Evolutionary conservation across 768 basidiomycete species (phyloP).

Genomic region (Amanita polypyramis): DNA sequence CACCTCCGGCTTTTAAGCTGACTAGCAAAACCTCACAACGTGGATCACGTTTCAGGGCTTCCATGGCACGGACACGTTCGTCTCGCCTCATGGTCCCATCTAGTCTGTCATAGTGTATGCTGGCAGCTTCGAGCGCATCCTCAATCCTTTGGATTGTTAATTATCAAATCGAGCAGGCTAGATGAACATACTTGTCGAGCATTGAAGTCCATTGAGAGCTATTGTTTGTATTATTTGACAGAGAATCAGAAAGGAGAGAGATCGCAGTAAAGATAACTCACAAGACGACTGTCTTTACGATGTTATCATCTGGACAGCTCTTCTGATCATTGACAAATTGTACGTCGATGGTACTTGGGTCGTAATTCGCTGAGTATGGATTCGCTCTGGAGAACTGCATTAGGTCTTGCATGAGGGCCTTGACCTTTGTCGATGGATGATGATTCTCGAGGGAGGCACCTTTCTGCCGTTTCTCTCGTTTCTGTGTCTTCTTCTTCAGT

Average conservation of each 20-base stretch:
- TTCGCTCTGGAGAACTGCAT: slow-evolving; percentile 74
- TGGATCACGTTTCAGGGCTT: slow-evolving; percentile 83
- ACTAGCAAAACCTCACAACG: slow-evolving; percentile 89
- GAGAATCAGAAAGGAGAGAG: slow-evolving; percentile 12
- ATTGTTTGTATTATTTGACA: slow-evolving; percentile 20
- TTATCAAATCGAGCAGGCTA: slow-evolving; percentile 3
- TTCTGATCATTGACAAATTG: slow-evolving; percentile 73
- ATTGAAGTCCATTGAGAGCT: slow-evolving; percentile 94
- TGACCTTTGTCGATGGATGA: slow-evolving; percentile 82
- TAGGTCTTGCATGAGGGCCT: slow-evolving; percentile 71
- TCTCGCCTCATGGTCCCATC: slow-evolving; percentile 99
- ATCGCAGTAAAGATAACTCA: slow-evolving; percentile 31
- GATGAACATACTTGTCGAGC: slow-evolving; percentile 69
- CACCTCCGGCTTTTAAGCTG: slow-evolving; percentile 93
- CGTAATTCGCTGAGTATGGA: slow-evolving; percentile 81
- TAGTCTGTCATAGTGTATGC: slow-evolving; percentile 83
- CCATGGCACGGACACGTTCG: slow-evolving; percentile 86
- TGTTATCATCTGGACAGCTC: slow-evolving; percentile 54
- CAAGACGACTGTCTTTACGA: slow-evolving; percentile 93
- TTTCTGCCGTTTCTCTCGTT: slow-evolving; percentile 58
- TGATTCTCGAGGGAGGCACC: slow-evolving; percentile 43
- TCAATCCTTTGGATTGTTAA: slow-evolving; percentile 49
- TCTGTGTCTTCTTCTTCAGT: slow-evolving; percentile 52
- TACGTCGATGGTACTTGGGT: slow-evolving; percentile 60
- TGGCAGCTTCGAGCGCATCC: slow-evolving; percentile 73